Evolutionary conservation across 495 filamentous ascomycete genomes (phyloP).

Genomic region (Daldinia vernicosa): DNA sequence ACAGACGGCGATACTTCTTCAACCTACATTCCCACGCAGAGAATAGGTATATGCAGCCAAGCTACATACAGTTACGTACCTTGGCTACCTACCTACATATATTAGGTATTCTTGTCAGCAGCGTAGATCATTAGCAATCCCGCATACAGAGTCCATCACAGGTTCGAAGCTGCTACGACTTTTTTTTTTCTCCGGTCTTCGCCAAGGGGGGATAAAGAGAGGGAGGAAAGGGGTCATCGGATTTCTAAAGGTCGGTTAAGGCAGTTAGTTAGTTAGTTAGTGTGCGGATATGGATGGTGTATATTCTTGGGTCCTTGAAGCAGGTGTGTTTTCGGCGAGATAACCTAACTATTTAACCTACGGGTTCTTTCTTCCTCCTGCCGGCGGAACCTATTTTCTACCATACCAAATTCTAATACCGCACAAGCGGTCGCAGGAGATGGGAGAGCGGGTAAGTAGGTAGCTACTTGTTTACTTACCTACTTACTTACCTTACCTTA

Average conservation of each 20-base stretch:
- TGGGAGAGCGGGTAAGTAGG: neutral
- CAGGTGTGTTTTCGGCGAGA: neutral
- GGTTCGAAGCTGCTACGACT: neutral
- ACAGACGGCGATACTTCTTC: neutral
- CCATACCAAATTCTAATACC: too few relatives aligned
- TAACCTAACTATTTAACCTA: neutral
- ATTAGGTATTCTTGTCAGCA: neutral
- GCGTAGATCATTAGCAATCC: neutral
- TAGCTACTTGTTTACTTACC: neutral
- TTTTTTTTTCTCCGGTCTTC: neutral
- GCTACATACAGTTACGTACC: neutral
- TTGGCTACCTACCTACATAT: too few relatives aligned
- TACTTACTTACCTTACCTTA: neutral
- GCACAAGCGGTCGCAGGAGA: neutral
- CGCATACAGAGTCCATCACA: conserved; percentile 2
- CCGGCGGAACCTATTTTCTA: neutral
- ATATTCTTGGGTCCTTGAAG: too few relatives aligned
- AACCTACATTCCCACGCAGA: neutral
- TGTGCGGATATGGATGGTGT: too few relatives aligned
- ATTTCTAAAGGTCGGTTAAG: too few relatives aligned
- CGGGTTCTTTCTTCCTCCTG: neutral
- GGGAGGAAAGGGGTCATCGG: neutral
- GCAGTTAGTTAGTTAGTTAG: too few relatives aligned
- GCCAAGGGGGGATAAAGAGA: neutral
- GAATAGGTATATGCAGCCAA: neutral